A percentile compares a stretch with the other conserved stretches of the same genome.
Conservation (phyloP, 208 protist species). For the Trypanosoma platydactyli region DNA sequence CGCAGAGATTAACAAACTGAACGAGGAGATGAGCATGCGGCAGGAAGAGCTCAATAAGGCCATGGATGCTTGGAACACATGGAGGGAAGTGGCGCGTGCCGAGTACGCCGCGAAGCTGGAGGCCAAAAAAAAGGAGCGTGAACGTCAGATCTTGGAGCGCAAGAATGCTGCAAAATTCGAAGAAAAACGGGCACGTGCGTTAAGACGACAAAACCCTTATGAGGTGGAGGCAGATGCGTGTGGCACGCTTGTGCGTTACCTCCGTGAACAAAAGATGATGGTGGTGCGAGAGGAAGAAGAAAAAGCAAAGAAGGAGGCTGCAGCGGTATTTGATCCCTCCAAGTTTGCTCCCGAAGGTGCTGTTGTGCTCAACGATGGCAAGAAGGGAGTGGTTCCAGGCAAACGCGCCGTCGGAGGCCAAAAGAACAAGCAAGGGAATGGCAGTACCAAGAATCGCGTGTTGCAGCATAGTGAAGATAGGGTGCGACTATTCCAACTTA, state of each 20-base stretch:
- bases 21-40: conserved; percentile 52
- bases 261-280: conserved; percentile 69
- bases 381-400: conserved; percentile 41
- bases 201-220: conserved; percentile 62
- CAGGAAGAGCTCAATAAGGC: conserved; percentile 42
- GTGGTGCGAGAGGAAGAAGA: conserved; percentile 63
- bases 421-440: conserved; percentile 27
- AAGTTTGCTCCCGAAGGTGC: conserved; percentile 56
- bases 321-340: conserved; percentile 63
- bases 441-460: conserved; percentile 19
- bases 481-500: conserved; percentile 54
- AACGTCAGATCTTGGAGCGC: conserved; percentile 43
- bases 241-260: conserved; percentile 52
- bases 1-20: conserved; percentile 36
- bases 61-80: conserved; percentile 55
- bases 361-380: conserved; percentile 70
- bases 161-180: conserved; percentile 59
- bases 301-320: conserved; percentile 40
- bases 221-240: conserved; percentile 62
- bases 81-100: conserved; percentile 55
- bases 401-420: conserved; percentile 25
- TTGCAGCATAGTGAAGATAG: conserved; percentile 76
- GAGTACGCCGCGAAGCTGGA: conserved; percentile 65
- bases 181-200: conserved; percentile 51
- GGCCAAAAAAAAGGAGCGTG: conserved; percentile 55